Percentiles rank a stretch among this genome's conserved stretches.
phyloP scores from a whole-genome alignment of 768 basidiomycete genomes.

The Psilocybe cubensis region DNA sequence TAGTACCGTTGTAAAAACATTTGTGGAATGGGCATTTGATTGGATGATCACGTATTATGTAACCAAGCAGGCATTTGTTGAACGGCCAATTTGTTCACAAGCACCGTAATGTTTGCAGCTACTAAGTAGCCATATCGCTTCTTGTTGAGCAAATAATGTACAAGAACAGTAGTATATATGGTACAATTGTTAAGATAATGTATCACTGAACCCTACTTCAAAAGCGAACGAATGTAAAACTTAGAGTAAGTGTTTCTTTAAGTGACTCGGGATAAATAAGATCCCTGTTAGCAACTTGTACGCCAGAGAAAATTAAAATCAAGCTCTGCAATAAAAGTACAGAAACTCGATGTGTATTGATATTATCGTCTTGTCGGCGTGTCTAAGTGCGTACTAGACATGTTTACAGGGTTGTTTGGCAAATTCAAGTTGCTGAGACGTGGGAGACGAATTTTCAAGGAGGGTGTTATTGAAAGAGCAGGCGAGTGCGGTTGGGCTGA shows the following conservation, averaged over 20 bases:
- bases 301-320: background rate
- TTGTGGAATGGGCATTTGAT: background rate
- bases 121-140: too few species aligned
- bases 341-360: background rate
- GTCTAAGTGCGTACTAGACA: constrained; percentile 18
- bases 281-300: too few species aligned
- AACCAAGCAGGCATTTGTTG: background rate
- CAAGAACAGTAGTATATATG: background rate
- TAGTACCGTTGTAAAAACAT: constrained; percentile 2
- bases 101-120: too few species aligned
- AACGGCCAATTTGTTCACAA: background rate
- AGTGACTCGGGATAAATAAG: too few species aligned
- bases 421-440: constrained; percentile 39
- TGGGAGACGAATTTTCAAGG: constrained; percentile 59
- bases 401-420: constrained; percentile 13
- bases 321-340: background rate
- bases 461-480: constrained; percentile 41
- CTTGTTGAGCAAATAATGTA: too few species aligned
- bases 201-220: too few species aligned
- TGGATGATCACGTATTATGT: constrained; percentile 8
- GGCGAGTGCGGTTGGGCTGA: constrained; percentile 26
- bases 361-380: constrained; percentile 20
- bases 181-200: background rate
- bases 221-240: too few species aligned
- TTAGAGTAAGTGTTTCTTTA: too few species aligned